A percentile compares a stretch with the other conserved stretches of the same genome.
Evolutionary conservation across 306 rosid genomes (phyloP).

Genomic region (Arachis stenosperma): DNA sequence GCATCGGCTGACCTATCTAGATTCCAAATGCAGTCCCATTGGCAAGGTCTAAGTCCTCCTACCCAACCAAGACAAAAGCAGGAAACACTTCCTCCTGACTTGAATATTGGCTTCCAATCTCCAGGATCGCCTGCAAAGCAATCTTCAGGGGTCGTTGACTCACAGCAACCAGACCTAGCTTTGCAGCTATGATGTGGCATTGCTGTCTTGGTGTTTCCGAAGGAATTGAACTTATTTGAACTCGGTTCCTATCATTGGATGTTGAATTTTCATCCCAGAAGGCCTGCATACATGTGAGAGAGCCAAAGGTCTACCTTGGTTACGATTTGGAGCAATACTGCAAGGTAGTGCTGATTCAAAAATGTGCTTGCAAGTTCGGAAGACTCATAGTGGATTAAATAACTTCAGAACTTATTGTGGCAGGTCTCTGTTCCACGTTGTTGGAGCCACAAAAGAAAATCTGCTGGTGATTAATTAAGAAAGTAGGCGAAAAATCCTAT

Average conservation of each 20-base stretch:
- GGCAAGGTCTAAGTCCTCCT: slow-evolving; percentile 70
- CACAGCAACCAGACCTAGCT: slow-evolving; percentile 99
- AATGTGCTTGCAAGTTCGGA: too few species aligned
- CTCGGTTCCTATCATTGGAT: slow-evolving; percentile 38
- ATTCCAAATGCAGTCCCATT: slow-evolving; percentile 74
- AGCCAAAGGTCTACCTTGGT: slow-evolving; percentile 25
- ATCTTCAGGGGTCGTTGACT: slow-evolving; percentile 78
- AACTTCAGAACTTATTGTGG: too few species aligned
- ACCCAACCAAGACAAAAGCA: slow-evolving; percentile 75
- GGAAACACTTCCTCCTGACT: slow-evolving; percentile 93
- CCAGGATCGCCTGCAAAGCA: slow-evolving; percentile 94
- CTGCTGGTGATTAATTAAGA: too few species aligned
- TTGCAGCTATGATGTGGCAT: slow-evolving; percentile 75
- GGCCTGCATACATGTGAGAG: slow-evolving; percentile 34
- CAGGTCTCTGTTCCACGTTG: too few species aligned
- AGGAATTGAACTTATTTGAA: slow-evolving; percentile 34
- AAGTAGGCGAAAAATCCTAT: too few species aligned
- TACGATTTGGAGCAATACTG: too few species aligned
- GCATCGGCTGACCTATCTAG: slow-evolving; percentile 76
- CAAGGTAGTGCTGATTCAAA: too few species aligned
- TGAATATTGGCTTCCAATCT: slow-evolving; percentile 92
- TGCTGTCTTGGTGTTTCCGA: slow-evolving; percentile 43
- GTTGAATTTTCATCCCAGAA: slow-evolving; percentile 34
- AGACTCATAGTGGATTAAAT: too few species aligned
- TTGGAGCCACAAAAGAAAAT: too few species aligned